Percentiles rank a stretch among this genome's conserved stretches.
These are phyloP conservation scores for Pythium biforme DNA, from an alignment of 352 stramenopile species.

Conservation along the genomic window DNA sequence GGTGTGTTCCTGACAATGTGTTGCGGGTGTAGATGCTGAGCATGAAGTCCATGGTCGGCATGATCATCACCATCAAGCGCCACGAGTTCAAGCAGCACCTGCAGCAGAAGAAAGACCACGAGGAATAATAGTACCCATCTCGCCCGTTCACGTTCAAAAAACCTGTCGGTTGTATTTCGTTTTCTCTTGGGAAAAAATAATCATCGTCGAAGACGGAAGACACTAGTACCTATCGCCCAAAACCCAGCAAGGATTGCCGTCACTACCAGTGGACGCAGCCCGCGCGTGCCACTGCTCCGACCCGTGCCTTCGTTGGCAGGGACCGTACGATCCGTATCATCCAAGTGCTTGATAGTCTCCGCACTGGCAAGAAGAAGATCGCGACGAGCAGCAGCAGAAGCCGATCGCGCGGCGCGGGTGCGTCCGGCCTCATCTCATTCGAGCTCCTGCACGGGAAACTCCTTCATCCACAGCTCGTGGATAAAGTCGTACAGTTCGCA, in stretches of 20 bases:
- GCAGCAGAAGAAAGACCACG: slow-evolving; percentile 40
- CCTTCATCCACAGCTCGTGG: slow-evolving; percentile 95
- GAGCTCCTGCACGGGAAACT: slow-evolving; percentile 84
- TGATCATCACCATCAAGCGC: slow-evolving; percentile 80
- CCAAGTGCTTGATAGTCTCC: slow-evolving; percentile 5
- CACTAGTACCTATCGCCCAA: slow-evolving; percentile 29
- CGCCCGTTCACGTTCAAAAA: slow-evolving; percentile 1
- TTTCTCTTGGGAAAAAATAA: slow-evolving; percentile 18
- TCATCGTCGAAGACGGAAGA: slow-evolving; percentile 22
- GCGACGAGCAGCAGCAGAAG: slow-evolving; percentile 2
- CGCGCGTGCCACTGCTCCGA: background rate
- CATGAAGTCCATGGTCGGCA: slow-evolving; percentile 77
- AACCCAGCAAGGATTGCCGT: slow-evolving; percentile 14
- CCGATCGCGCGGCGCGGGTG: slow-evolving; percentile 1
- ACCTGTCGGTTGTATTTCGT: slow-evolving; percentile 12
- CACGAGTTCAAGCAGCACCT: slow-evolving; percentile 58
- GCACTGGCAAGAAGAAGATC: background rate
- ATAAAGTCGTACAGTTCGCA: slow-evolving; percentile 92
- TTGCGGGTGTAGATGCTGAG: slow-evolving; percentile 47
- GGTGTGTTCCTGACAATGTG: background rate
- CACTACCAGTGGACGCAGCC: slow-evolving; percentile 16
- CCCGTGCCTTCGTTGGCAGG: background rate
- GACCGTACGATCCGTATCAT: background rate
- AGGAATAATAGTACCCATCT: slow-evolving; percentile 31
- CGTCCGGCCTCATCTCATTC: slow-evolving; percentile 38